A percentile compares a stretch with the other conserved stretches of the same genome.
These are phyloP conservation scores for Dryadomyces quercivorus DNA, from an alignment of 2,329 filamentous ascomycete genomes.

Conservation along the genomic window DNA sequence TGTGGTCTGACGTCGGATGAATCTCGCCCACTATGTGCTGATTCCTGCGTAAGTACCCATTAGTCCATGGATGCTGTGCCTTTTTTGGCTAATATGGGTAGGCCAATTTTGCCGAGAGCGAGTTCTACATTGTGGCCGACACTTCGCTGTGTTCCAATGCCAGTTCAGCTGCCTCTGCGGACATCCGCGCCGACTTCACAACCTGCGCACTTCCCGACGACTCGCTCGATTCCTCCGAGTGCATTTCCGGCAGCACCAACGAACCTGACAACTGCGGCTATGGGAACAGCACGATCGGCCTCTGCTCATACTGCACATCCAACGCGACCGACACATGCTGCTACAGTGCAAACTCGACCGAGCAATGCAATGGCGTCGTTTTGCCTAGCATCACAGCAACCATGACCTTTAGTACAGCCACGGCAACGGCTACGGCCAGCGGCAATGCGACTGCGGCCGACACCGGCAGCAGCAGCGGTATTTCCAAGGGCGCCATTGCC, in stretches of 20 bases:
- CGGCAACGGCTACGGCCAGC: constrained; percentile 34
- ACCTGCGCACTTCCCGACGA: constrained; percentile 76
- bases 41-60: constrained; percentile 57
- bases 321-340: constrained; percentile 97
- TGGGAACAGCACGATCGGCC: constrained; percentile 53
- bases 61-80: too few relatives aligned
- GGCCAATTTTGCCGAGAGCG: constrained; percentile 78
- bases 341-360: constrained; percentile 63
- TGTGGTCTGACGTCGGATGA: constrained; percentile 56
- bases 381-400: constrained; percentile 65
- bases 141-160: constrained; percentile 58
- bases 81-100: constrained; percentile 18
- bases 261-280: constrained; percentile 84
- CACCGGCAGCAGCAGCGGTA: constrained; percentile 19
- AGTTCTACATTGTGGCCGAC: constrained; percentile 72
- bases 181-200: constrained; percentile 86
- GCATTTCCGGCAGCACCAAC: constrained; percentile 66
- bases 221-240: constrained; percentile 59
- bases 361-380: constrained; percentile 57
- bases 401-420: constrained; percentile 44
- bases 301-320: constrained; percentile 77
- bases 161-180: constrained; percentile 50
- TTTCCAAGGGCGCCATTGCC: constrained; percentile 82
- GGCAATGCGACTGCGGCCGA: constrained; percentile 22
- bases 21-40: constrained; percentile 71